phyloP scores from a whole-genome alignment of 2,329 filamentous ascomycete species.

The Scedosporium boydii region DNA sequence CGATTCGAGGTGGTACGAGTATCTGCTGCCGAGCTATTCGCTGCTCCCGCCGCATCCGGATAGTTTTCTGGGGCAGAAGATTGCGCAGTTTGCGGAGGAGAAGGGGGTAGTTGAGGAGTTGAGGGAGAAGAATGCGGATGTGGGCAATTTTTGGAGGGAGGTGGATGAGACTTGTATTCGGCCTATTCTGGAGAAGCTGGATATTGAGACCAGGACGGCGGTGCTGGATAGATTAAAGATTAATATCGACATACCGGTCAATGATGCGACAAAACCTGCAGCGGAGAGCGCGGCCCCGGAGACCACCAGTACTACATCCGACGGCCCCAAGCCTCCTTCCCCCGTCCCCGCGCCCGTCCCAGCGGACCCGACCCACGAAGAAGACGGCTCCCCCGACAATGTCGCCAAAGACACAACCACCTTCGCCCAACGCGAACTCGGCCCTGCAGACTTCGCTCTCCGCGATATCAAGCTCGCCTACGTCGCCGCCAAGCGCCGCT shows the following conservation, averaged over 20 bases:
- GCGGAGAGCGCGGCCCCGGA: conserved; percentile 14
- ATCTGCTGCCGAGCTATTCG: conserved; percentile 86
- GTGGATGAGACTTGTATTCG: conserved; percentile 75
- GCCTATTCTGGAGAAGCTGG: conserved; percentile 53
- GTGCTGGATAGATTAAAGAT: conserved; percentile 54
- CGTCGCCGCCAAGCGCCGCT: conserved; percentile 70
- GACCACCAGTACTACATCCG: not conserved
- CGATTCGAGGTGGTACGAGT: conserved; percentile 95
- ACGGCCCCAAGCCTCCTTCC: not conserved
- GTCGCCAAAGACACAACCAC: conserved; percentile 37
- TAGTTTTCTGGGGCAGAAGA: conserved; percentile 73
- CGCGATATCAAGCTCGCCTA: conserved; percentile 70
- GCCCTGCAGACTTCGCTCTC: conserved; percentile 53
- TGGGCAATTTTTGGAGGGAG: conserved; percentile 71
- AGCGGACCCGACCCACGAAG: no score
- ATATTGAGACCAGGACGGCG: conserved; percentile 51
- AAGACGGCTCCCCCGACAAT: conserved; percentile 5
- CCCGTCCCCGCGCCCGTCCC: no score
- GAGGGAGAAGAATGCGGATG: conserved; percentile 62
- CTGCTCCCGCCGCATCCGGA: conserved; percentile 87
- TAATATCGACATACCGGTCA: conserved; percentile 5
- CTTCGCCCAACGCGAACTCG: conserved; percentile 51
- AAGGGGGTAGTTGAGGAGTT: conserved; percentile 63
- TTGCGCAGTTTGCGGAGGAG: conserved; percentile 69
- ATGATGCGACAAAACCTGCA: conserved; percentile 7